Conservation (phyloP, 306 rosid genomes). For the Prunus fruticosa region DNA sequence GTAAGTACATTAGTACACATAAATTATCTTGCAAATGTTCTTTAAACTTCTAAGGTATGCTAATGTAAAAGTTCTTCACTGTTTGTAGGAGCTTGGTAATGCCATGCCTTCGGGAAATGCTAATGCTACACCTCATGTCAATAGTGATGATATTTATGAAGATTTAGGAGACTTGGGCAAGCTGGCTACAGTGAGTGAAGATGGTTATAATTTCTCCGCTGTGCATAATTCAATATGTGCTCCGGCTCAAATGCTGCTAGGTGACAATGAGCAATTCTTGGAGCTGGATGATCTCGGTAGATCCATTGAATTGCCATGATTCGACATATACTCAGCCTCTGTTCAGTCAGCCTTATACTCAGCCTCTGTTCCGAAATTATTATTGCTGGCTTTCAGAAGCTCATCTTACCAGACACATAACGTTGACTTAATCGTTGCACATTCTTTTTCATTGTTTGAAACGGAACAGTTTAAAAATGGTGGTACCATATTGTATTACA, state of each 20-base stretch:
- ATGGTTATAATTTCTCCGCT: constrained; percentile 7
- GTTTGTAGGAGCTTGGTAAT: constrained; percentile 21
- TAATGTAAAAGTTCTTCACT: background rate
- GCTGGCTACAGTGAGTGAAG: constrained; percentile 9
- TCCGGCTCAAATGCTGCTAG: background rate
- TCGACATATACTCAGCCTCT: background rate
- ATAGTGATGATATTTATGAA: constrained; percentile 22
- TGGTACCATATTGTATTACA: background rate
- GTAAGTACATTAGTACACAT: background rate
- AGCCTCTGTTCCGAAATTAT: background rate
- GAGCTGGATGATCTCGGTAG: constrained; percentile 58
- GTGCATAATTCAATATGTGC: background rate
- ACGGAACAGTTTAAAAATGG: background rate
- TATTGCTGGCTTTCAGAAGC: background rate
- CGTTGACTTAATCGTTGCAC: background rate
- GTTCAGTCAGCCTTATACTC: too few relatives aligned
- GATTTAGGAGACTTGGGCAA: constrained; percentile 33
- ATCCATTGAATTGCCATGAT: constrained; percentile 7
- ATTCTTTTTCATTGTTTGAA: background rate
- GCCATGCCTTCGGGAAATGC: constrained; percentile 5
- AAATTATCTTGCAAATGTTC: background rate
- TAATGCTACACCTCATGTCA: background rate
- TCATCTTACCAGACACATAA: background rate
- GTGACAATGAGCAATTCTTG: constrained; percentile 21
- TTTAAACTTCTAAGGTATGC: background rate